A percentile compares a stretch with the other conserved stretches of the same genome.
phyloP scores from a whole-genome alignment of 2,329 filamentous ascomycete genomes.

The Fusarium mangiferae region DNA sequence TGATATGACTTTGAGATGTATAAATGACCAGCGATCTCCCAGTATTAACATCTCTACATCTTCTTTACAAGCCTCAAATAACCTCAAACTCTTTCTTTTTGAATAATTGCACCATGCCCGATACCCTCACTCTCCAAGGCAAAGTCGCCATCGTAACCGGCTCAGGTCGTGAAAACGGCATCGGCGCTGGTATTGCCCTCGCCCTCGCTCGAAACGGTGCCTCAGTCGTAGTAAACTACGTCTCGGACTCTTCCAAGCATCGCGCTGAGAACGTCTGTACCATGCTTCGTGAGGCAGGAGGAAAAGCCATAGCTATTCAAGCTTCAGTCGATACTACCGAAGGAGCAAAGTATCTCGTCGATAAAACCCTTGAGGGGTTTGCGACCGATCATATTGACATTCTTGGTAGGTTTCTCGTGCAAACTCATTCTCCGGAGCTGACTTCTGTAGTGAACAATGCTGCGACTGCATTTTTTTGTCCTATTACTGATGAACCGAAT shows the following conservation, averaged over 20 bases:
- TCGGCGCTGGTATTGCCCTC: slow-evolving; percentile 55
- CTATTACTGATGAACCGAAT: slow-evolving; percentile 35
- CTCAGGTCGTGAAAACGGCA: slow-evolving; percentile 56
- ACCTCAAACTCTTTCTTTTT: too few species aligned
- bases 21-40: not conserved
- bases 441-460: slow-evolving; percentile 52
- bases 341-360: slow-evolving; percentile 48
- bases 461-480: slow-evolving; percentile 32
- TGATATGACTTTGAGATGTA: not conserved
- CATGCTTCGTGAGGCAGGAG: slow-evolving; percentile 44
- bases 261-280: slow-evolving; percentile 48
- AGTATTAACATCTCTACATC: not conserved
- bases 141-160: slow-evolving; percentile 59
- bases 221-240: slow-evolving; percentile 53
- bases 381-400: slow-evolving; percentile 53
- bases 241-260: slow-evolving; percentile 47
- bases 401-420: slow-evolving; percentile 43
- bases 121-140: slow-evolving; percentile 52
- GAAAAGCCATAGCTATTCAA: slow-evolving; percentile 47
- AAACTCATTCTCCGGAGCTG: rapidly evolving
- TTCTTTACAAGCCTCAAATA: rapidly evolving
- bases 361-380: slow-evolving; percentile 50
- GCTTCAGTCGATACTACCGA: slow-evolving; percentile 47
- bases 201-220: slow-evolving; percentile 55
- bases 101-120: slow-evolving; percentile 10